Conservation (phyloP, 2,329 filamentous ascomycete species). For the Fusarium drepaniforme region DNA sequence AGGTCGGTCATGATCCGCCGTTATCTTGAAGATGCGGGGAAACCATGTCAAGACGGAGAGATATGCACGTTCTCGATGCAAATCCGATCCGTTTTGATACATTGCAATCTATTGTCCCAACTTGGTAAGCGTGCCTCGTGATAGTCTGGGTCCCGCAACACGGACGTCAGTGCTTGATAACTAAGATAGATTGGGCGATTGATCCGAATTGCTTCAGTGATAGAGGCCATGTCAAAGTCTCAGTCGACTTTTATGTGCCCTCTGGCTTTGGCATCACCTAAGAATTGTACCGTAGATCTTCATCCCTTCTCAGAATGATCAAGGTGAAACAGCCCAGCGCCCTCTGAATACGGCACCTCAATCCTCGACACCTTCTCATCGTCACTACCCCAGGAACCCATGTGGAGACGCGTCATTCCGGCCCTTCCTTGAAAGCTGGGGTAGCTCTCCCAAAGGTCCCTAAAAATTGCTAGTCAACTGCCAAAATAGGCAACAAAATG, state of each 20-base stretch:
- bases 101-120: constrained; percentile 24
- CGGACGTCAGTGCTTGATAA: neutral
- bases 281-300: neutral
- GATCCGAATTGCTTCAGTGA: neutral
- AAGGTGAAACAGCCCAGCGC: neutral
- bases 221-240: too few relatives aligned
- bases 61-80: neutral
- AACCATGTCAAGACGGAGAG: neutral
- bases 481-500: constrained; percentile 11
- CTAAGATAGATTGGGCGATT: neutral
- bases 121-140: constrained; percentile 5
- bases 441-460: neutral
- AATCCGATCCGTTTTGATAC: neutral
- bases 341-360: neutral
- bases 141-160: neutral
- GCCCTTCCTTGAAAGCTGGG: constrained; percentile 13
- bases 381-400: neutral
- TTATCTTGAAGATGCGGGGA: constrained; percentile 12
- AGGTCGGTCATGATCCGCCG: neutral
- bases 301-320: neutral
- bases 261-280: neutral
- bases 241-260: neutral
- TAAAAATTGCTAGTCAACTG: constrained; percentile 18
- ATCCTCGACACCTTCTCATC: neutral
- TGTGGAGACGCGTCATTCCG: constrained; percentile 7